Evolutionary conservation across 352 stramenopile species (phyloP), one percentile per base, ranked within the genome.

Genomic region (Globisporangium mamillatum): DNA sequence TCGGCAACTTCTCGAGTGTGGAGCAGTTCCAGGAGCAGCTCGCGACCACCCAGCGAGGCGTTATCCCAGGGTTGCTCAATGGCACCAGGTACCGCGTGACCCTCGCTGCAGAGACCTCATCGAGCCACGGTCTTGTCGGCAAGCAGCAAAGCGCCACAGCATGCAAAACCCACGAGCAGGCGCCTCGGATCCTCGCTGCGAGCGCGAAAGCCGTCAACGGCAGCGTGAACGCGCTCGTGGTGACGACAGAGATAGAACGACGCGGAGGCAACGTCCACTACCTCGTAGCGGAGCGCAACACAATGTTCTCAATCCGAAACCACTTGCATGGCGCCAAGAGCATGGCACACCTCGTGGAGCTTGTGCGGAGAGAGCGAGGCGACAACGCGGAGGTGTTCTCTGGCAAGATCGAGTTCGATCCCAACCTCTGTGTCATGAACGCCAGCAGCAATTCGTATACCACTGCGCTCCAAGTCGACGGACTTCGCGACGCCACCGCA

Each of bases 261-360:
- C 48, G 56, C 4, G 41, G 71, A 12, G 86, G 74, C 3, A 84
- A 84, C 32, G 66, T 92, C 9, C 84, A 93, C 59, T 93, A 91
- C 70, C 4, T 82, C 20, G 56, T 79, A 0, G 69, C 60, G 16
- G 36, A 70, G 7, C 59, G 54, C 14, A 60, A 64, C 6, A 57
- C 50, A 18, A 65, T 14, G 29, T 38, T 44, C 20, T 29, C 60
- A 9, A 27, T 84, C 29, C 74, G 76, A 25, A 70, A 72, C 18
- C 60, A 71, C 1, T 73, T 82, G 27, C 70, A 78, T 9, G 71
- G 79, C 64, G 72, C 73, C 20, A 75, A 63, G 25, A 87, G 54
- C 55, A 64, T 82, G 27, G 57, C 60, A 0, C 55, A 80, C 18
- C 69, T 91, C 25, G 57, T 64, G 2, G 25, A 61, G 6, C 69